phyloP scores from a whole-genome alignment of 257 asterid species.

The Solanum commersonii region DNA sequence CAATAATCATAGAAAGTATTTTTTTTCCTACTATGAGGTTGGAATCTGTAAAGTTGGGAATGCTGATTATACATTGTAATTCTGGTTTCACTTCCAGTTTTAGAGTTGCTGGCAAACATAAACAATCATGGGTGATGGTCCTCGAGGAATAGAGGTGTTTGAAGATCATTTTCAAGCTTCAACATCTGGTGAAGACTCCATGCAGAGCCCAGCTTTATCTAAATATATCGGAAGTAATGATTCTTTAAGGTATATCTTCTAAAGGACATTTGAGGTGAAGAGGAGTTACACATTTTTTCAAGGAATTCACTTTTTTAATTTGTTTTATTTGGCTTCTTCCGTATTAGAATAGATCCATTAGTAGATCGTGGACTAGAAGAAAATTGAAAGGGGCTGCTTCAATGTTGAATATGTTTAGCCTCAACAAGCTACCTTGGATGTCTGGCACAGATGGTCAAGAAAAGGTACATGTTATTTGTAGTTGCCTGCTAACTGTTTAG shows the following conservation, averaged over 20 bases:
- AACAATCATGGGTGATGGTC: slow-evolving; percentile 74
- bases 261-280: background rate
- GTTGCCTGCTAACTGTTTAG: background rate
- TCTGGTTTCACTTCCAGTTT: background rate
- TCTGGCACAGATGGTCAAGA: slow-evolving; percentile 59
- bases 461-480: slow-evolving; percentile 36
- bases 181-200: slow-evolving; percentile 37
- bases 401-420: slow-evolving; percentile 68
- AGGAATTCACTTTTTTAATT: slow-evolving; percentile 2
- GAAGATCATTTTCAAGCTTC: slow-evolving; percentile 58
- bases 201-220: slow-evolving; percentile 15
- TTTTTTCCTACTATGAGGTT: background rate
- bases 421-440: slow-evolving; percentile 64
- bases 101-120: slow-evolving; percentile 14
- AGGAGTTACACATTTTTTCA: background rate
- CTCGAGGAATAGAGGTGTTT: slow-evolving; percentile 52
- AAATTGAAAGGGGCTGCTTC: slow-evolving; percentile 44
- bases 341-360: slow-evolving; percentile 48
- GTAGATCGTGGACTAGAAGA: slow-evolving; percentile 31
- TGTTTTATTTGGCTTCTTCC: background rate
- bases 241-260: slow-evolving; percentile 29
- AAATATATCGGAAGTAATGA: slow-evolving; percentile 16
- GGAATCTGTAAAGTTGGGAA: background rate
- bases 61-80: background rate
- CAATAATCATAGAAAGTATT: background rate